A percentile compares a stretch with the other conserved stretches of the same genome.
These are phyloP conservation scores for Chlorencoelia australis DNA, from an alignment of 2,329 filamentous ascomycete species.

Conservation along the genomic window DNA sequence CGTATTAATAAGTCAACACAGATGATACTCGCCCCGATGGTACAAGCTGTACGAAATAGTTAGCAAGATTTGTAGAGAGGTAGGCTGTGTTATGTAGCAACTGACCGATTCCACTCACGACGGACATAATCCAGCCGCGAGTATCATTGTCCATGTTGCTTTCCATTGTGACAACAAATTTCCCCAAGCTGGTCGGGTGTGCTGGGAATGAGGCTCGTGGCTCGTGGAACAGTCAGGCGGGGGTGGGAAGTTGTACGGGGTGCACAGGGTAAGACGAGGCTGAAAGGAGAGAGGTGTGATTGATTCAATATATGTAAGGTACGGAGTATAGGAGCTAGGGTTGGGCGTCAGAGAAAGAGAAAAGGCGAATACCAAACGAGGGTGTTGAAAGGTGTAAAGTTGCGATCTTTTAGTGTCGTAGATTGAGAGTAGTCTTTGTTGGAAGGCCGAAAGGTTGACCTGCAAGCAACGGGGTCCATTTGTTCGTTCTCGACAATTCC, in stretches of 20 bases:
- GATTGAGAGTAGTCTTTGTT: no score
- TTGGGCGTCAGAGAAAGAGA: no score
- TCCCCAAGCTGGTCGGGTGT: not conserved
- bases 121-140: conserved; percentile 85
- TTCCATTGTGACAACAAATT: conserved; percentile 12
- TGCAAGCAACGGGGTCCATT: no score
- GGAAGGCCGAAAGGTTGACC: no score
- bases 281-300: no score
- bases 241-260: not conserved
- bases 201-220: not conserved
- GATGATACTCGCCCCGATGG: conserved; percentile 73
- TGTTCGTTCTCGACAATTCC: no score
- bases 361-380: no score
- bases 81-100: not conserved
- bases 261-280: not conserved
- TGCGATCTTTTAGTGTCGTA: no score
- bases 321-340: no score
- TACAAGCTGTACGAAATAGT: conserved; percentile 38
- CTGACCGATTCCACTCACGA: conserved; percentile 66
- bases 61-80: not conserved
- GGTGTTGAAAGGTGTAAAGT: no score
- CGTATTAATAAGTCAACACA: conserved; percentile 74
- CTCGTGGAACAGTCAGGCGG: not conserved
- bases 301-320: no score
- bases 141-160: conserved; percentile 60